Conservation (phyloP, 164 flowering plant genomes). For the Nymphaea thermarum region DNA sequence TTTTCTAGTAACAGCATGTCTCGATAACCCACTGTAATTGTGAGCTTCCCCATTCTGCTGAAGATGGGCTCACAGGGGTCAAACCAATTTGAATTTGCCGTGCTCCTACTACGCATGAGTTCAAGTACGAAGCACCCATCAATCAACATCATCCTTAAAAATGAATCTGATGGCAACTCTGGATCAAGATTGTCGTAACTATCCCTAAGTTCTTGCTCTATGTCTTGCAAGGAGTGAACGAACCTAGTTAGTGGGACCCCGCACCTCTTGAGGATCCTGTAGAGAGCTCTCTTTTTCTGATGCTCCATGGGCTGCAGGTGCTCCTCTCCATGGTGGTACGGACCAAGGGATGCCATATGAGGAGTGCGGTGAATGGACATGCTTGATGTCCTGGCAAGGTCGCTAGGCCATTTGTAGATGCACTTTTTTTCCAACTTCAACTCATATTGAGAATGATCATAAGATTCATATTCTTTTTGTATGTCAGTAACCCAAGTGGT, state of each 20-base stretch:
- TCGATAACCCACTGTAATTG: background rate
- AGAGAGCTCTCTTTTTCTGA: background rate
- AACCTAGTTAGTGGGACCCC: background rate
- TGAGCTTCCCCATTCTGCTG: conserved; percentile 3
- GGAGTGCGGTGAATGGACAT: background rate
- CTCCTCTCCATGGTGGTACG: background rate
- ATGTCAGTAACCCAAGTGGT: too few relatives aligned
- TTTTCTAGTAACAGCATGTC: conserved; percentile 16
- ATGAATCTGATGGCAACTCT: background rate
- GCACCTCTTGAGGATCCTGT: background rate
- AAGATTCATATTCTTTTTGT: too few relatives aligned
- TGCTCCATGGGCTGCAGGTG: conserved; percentile 3
- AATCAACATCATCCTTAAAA: conserved; percentile 7
- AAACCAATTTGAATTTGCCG: too few relatives aligned
- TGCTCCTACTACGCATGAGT: background rate
- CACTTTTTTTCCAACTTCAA: too few relatives aligned
- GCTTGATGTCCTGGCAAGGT: too few relatives aligned
- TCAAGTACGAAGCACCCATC: conserved; percentile 16
- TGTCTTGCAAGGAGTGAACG: background rate
- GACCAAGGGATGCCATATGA: background rate
- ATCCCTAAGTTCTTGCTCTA: background rate
- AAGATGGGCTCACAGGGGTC: conserved; percentile 3
- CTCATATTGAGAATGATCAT: too few relatives aligned
- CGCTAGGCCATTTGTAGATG: too few relatives aligned
- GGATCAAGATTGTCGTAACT: background rate